Base-by-base conservation (phyloP, 441 rosid genomes). In the Adansonia madagascariensis region DNA sequence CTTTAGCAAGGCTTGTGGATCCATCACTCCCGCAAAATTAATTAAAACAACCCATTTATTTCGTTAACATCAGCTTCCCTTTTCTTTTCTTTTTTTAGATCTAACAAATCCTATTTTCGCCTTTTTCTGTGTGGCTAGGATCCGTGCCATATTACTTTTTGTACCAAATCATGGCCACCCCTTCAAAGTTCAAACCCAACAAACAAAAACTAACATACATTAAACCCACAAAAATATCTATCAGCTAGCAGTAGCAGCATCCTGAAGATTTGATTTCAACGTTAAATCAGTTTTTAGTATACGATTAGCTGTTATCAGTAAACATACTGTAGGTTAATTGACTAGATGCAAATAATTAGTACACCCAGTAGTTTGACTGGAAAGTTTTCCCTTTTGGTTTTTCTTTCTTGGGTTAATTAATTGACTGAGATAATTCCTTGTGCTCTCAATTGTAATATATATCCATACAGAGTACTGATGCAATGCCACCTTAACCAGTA, bases 251-350 rank as follows among this genome's bases (percentile, higher is more conserved):
- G 35, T 31, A 31, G 35, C 35, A 31, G 35, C 35, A 31, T 31
- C 35, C 35, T 31, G 3, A 31, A 31, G 35, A 31, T 31, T 31
- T 14, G 27, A 53, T 71, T 53, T 71, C n/a, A 53, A 53, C 15
- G 75, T 53, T 53, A 35, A 71, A 71, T 55, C 75, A 35, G 63
- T 17, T 55, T 35, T 49, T 31, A 31, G 10, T 10, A 55, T 22
- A 9, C 39, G 17, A 53, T 71, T 71, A 71, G 63, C 63, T 71
- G 50, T 55, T 53, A 31, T 71, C 62, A 31, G 2, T 71, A 1
- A 52, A n/a, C 14, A 71, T 7, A 15, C 15, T 65, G 71, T 70
- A 31, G 6, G 3, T 52, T 71, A 31, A n/a, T 53, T 53, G 75
- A 71, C 75, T 5, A 8, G 17, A n/a, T 27, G 24, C n/a, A 71